Evolutionary conservation across 73 alveolate genomes (phyloP), one percentile per base, ranked within the genome.

Genomic region (Paramecium biaurelia): DNA sequence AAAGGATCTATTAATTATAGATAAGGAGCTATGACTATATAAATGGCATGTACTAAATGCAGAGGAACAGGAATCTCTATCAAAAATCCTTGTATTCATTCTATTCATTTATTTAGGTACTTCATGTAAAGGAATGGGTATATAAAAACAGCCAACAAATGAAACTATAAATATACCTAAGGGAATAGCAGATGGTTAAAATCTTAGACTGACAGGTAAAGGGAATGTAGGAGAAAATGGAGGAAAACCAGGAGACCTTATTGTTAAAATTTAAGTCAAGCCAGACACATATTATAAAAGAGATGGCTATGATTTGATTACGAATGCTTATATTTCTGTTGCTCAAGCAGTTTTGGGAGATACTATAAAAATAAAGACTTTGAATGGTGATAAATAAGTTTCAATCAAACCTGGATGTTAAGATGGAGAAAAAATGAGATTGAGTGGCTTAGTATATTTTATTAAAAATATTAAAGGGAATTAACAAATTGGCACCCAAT

Each of bases 181-280:
- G 82, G 99, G 99, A 30, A 97, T 97, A 0, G 94, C 89, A 37
- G 86, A 86, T 88, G 99, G 98, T 9, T 86, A 93, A 8, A 97
- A 92, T 67, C 74, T 97, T 68, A 93, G 97, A 89, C 38, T 97
- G 76, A 79, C 97, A 21, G 94, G 93, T 70, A 97, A 95, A 92
- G 99, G 99, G 2, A 92, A 95, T 86, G 35, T 34, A 47, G 70
- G 95, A 7, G 94, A 94, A 28, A 38, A 92, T 20, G 93, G 92
- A 37, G 98, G 97, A 8, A 96, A 96, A 47, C 85, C 96, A 23
- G 99, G 99, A 23, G 99, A 97, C 57, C 76, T 97, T 45, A 72
- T 96, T 85, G 67, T 97, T 11, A 92, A 96, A 87, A 85, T 97
- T 43, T 23, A 53, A 23, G 96, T 97, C 24, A 96, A 92, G 53